Evolutionary conservation across 2,329 filamentous ascomycete species (phyloP).

Genomic region (Calonectria henricotiae): DNA sequence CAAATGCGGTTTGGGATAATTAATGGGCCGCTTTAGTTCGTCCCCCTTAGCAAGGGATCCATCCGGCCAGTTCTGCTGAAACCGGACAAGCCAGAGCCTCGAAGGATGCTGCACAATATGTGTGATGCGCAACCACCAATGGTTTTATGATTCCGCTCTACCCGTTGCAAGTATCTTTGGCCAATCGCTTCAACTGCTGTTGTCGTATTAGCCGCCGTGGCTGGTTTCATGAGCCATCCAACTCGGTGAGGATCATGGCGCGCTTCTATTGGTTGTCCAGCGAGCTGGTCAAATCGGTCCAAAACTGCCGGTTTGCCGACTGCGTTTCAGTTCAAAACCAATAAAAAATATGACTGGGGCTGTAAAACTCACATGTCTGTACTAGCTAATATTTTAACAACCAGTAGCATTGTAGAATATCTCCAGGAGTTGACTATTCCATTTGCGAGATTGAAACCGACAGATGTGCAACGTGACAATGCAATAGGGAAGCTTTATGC

Average conservation of each 20-base stretch:
- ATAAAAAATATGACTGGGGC: neutral
- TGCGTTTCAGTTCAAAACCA: constrained; percentile 14
- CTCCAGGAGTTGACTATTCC: neutral
- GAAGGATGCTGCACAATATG: constrained; percentile 2
- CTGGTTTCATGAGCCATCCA: constrained; percentile 2
- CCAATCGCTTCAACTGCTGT: constrained; percentile 6
- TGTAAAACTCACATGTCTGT: neutral
- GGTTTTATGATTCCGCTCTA: neutral
- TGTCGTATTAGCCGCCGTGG: constrained; percentile 2
- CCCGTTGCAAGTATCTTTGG: neutral
- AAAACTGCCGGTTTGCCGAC: constrained; percentile 26
- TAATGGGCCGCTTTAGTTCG: neutral
- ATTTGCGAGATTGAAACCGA: constrained; percentile 20
- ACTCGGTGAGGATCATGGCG: neutral
- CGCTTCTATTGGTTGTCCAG: neutral
- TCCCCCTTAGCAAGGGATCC: neutral
- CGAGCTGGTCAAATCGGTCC: neutral
- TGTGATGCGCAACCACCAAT: constrained; percentile 12
- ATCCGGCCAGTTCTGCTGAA: neutral
- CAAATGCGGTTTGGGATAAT: neutral
- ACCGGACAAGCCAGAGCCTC: neutral
- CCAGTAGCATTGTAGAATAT: neutral
- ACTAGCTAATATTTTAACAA: neutral
- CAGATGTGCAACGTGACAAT: constrained; percentile 22
- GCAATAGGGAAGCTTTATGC: constrained; percentile 1